These are phyloP conservation scores for Withania somnifera DNA, from an alignment of 305 asterid species.

Conservation along the genomic window DNA sequence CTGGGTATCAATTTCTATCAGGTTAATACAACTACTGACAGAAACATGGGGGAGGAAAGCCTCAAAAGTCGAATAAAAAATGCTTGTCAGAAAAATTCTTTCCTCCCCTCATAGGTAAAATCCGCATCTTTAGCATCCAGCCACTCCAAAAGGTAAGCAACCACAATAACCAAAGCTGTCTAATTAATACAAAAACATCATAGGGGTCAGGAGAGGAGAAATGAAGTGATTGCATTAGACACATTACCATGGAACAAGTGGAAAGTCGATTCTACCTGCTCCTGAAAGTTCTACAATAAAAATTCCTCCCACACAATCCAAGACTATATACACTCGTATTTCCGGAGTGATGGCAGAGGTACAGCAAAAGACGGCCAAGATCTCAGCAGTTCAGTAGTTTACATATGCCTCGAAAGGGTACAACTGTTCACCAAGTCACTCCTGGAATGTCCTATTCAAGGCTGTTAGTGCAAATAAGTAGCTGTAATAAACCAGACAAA, in stretches of 20 bases:
- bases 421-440: constrained; percentile 3
- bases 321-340: constrained; percentile 65
- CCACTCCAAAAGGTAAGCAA: background rate
- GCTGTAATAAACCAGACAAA: constrained; percentile 24
- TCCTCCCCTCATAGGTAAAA: background rate
- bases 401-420: constrained; percentile 18
- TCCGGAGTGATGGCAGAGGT: constrained; percentile 10
- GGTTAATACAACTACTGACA: background rate
- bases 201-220: background rate
- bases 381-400: constrained; percentile 13
- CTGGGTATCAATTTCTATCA: background rate
- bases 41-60: background rate
- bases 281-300: constrained; percentile 33
- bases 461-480: constrained; percentile 28
- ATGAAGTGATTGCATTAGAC: background rate
- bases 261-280: constrained; percentile 20
- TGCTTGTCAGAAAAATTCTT: background rate
- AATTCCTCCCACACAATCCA: constrained; percentile 42
- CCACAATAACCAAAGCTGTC: background rate
- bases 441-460: constrained; percentile 21
- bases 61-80: background rate
- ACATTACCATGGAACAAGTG: background rate
- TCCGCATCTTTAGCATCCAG: background rate
- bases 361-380: constrained; percentile 9
- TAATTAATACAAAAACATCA: background rate